Conservation (phyloP, 345 rosid genomes). For the Clausena lansium region DNA sequence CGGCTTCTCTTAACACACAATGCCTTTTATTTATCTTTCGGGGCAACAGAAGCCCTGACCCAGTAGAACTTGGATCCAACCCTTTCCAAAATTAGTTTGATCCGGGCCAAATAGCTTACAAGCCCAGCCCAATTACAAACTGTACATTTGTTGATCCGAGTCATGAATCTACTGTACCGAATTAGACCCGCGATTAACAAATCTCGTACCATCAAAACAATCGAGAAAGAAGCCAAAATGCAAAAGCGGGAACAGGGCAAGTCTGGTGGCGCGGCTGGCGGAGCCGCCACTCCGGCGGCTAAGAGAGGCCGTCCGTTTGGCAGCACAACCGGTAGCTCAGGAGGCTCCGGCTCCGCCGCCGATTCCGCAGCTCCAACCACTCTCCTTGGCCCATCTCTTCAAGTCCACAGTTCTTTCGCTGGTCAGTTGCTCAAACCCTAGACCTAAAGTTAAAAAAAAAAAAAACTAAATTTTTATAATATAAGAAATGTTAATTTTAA, state of each 20-base stretch:
- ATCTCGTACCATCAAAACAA: not conserved
- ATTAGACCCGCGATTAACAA: not conserved
- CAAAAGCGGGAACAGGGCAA: conserved; percentile 85
- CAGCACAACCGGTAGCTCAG: conserved; percentile 49
- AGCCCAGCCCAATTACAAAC: not conserved
- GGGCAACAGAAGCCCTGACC: not conserved
- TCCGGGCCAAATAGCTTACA: not conserved
- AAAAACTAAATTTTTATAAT: not conserved
- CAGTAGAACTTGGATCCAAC: not conserved
- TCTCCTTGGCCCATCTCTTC: conserved; percentile 87
- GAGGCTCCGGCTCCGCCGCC: conserved; percentile 40
- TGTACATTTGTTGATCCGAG: not conserved
- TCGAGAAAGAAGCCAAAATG: conserved; percentile 34
- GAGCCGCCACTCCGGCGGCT: conserved; percentile 54
- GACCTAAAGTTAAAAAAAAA: not conserved
- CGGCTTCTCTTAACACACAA: too few species aligned
- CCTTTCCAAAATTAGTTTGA: not conserved
- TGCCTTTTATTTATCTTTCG: not conserved
- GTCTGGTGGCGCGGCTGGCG: conserved; percentile 67
- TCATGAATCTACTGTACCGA: not conserved
- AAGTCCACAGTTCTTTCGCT: conserved; percentile 79
- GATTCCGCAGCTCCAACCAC: conserved; percentile 68
- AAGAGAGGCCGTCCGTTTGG: conserved; percentile 95
- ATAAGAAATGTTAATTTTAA: not conserved
- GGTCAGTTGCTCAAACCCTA: conserved; percentile 44